Percentiles rank a stretch among this genome's conserved stretches.
phyloP scores from a whole-genome alignment of 2,329 filamentous ascomycete species.

The Phyllosticta citriasiana region DNA sequence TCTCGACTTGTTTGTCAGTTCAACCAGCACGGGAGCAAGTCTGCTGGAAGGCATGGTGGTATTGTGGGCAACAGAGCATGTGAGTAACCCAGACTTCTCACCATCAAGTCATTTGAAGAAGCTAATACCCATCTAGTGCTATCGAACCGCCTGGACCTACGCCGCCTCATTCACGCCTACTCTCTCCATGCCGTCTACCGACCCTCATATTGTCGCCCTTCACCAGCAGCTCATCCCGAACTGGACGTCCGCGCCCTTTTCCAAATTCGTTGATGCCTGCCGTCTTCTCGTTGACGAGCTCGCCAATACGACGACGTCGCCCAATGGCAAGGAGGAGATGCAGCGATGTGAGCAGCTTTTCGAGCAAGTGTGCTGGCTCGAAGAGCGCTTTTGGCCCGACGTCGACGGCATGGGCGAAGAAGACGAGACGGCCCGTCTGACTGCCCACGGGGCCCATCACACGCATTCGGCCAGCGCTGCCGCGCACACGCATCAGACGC shows the following conservation, averaged over 20 bases:
- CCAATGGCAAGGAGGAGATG: conserved; percentile 40
- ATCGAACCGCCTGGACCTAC: conserved; percentile 39
- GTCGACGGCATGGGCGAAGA: conserved; percentile 41
- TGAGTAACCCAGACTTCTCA: conserved; percentile 17
- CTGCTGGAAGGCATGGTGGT: conserved; percentile 60
- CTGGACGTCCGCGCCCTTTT: conserved; percentile 41
- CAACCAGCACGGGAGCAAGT: conserved; percentile 39
- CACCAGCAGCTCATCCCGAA: conserved; percentile 42
- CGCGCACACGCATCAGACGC: conserved; percentile 4
- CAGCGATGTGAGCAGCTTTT: conserved; percentile 37
- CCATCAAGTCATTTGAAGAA: background rate
- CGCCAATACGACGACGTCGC: conserved; percentile 36
- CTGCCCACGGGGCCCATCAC: conserved; percentile 1
- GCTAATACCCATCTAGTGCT: conserved; percentile 24
- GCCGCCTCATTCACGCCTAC: conserved; percentile 33
- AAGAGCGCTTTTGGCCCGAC: conserved; percentile 40
- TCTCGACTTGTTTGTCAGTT: conserved; percentile 51
- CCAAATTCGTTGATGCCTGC: conserved; percentile 41
- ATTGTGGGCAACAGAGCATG: conserved; percentile 67
- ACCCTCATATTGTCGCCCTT: conserved; percentile 37
- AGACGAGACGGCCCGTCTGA: conserved; percentile 20
- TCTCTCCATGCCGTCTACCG: conserved; percentile 27
- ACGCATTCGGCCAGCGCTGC: conserved; percentile 1
- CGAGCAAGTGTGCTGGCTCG: conserved; percentile 38
- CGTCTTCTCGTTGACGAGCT: conserved; percentile 40